phyloP scores from a whole-genome alignment of 352 stramenopile genomes.

The Phytophthora hibernalis region DNA sequence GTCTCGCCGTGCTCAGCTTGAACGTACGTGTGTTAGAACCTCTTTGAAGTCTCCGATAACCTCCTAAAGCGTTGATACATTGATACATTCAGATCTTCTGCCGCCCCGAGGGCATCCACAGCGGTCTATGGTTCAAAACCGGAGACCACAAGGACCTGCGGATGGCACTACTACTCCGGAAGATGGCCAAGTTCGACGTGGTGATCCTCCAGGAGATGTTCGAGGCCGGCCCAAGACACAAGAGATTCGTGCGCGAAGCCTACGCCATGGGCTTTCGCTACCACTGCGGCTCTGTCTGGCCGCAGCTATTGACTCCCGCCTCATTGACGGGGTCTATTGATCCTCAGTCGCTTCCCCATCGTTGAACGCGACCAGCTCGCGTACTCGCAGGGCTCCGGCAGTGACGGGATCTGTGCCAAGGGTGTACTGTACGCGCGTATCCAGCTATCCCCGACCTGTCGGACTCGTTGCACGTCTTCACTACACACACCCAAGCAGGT shows the following conservation, averaged over 20 bases:
- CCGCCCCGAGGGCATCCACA: conserved; percentile 80
- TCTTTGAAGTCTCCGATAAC: conserved; percentile 2
- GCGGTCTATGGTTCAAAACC: conserved; percentile 66
- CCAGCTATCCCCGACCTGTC: conserved; percentile 71
- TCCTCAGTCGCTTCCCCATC: conserved; percentile 87
- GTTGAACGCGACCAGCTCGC: conserved; percentile 67
- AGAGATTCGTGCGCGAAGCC: conserved; percentile 60
- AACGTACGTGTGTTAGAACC: conserved; percentile 48
- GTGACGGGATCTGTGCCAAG: conserved; percentile 78
- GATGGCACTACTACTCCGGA: conserved; percentile 67
- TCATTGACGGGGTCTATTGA: conserved; percentile 82
- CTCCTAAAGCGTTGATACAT: conserved; percentile 11
- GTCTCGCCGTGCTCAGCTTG: conserved; percentile 72
- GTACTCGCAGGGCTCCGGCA: conserved; percentile 66
- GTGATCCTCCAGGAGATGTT: conserved; percentile 87
- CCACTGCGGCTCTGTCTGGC: conserved; percentile 80
- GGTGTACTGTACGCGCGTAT: conserved; percentile 80
- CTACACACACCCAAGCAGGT: conserved; percentile 84
- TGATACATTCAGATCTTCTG: conserved; percentile 66
- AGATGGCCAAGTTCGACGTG: conserved; percentile 78
- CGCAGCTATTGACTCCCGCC: conserved; percentile 48
- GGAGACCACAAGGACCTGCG: conserved; percentile 85
- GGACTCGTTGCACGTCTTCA: conserved; percentile 85
- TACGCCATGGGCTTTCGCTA: conserved; percentile 71
- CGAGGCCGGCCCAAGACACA: conserved; percentile 66